Evolutionary conservation across 129 eudicot species (phyloP), one percentile per base, ranked within the genome.

Genomic region (Flaveria sonorensis): DNA sequence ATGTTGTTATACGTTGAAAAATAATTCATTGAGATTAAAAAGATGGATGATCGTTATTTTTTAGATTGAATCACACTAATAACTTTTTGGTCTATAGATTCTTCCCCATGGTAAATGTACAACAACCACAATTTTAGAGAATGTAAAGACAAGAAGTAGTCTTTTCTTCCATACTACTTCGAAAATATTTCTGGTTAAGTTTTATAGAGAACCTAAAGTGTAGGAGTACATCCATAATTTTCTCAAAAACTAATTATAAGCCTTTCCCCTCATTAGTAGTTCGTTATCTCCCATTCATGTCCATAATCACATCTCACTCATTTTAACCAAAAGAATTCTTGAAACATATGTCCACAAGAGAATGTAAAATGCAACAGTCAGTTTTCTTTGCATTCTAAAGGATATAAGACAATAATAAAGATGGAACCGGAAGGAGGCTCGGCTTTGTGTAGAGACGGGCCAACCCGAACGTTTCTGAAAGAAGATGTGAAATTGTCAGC

Each of bases 201-300:
- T 36, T 36, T 5, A 5, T 5, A 36, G 40, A 36, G 40, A 67
- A 24, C 64, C 84, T 67, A 55, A 73, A 74, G 62, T 73, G 14
- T 74, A 80, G 84, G 80, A 45, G 45, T 79, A 75, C 45, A 30
- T 53, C 70, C 80, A 67, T 73, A 48, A 45, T 67, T 80, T 45
- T 73, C 84, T 80, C 84, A 18, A 65, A 57, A 19, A 73, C 79
- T 66, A 73, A 73, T 67, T 53, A 66, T 73, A 73, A 80, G 62
- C 79, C 47, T 63, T 63, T 80, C 75, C 52, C 69, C 70, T 73
- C 70, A 18, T 80, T 53, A 73, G 16, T 73, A 24, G n/a, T 48
- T 80, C 48, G 3, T 66, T 53, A 30, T 72, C 23, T 72, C 57
- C 72, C 83, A 64, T 66, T 64, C 79, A 80, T 73, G 69, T 65